A percentile compares a stretch with the other conserved stretches of the same genome.
phyloP scores from a whole-genome alignment of 2,329 filamentous ascomycete genomes.

The Pleoardoris graminearum region DNA sequence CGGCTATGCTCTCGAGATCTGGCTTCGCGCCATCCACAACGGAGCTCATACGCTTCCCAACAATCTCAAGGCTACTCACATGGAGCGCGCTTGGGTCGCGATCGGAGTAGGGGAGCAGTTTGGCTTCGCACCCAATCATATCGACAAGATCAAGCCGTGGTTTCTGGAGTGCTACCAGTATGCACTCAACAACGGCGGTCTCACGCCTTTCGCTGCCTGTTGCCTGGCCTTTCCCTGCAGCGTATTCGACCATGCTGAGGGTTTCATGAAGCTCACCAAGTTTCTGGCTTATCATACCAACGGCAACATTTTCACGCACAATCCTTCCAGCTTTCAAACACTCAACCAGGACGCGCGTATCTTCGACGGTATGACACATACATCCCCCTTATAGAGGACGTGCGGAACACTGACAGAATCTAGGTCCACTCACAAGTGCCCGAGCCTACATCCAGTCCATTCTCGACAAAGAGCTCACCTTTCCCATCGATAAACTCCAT shows the following conservation, averaged over 20 bases:
- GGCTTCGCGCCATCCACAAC: slow-evolving; percentile 18
- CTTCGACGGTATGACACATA: slow-evolving; percentile 16
- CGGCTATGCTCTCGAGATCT: slow-evolving; percentile 19
- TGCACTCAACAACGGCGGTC: slow-evolving; percentile 11
- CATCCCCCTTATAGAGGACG: not conserved
- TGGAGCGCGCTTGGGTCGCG: slow-evolving; percentile 18
- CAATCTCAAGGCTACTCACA: slow-evolving; percentile 15
- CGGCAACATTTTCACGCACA: slow-evolving; percentile 13
- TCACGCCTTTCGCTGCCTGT: slow-evolving; percentile 15
- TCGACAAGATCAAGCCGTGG: slow-evolving; percentile 19
- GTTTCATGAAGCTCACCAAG: slow-evolving; percentile 27
- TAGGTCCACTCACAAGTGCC: slow-evolving; percentile 19
- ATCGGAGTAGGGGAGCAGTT: slow-evolving; percentile 18
- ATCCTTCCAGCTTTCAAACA: slow-evolving; percentile 13
- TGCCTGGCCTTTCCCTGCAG: slow-evolving; percentile 19
- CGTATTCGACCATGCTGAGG: slow-evolving; percentile 21
- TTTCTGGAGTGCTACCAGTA: slow-evolving; percentile 17
- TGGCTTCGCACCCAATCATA: slow-evolving; percentile 15
- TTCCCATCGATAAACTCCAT: slow-evolving; percentile 18
- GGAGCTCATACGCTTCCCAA: slow-evolving; percentile 11
- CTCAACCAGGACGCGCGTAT: slow-evolving; percentile 14
- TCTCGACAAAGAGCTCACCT: slow-evolving; percentile 15
- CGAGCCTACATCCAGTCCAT: slow-evolving; percentile 16
- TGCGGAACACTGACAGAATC: not conserved
- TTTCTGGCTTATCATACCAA: slow-evolving; percentile 21